Conservation (phyloP, 2,329 filamentous ascomycete species). For the Diaporthe sp. region DNA sequence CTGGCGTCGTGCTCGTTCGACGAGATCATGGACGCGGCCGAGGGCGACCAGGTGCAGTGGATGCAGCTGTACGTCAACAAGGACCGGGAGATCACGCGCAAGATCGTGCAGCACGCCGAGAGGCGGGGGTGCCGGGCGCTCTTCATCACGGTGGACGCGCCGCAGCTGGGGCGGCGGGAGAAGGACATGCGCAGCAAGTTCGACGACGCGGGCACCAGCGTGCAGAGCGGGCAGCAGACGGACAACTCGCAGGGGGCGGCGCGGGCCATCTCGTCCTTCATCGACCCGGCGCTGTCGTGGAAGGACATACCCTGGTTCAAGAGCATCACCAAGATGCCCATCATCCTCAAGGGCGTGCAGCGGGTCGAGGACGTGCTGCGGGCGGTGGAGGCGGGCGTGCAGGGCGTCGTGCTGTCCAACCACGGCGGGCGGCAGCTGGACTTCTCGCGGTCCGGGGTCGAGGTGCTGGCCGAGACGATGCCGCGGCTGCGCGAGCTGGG, state of each 20-base stretch:
- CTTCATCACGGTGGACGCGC: constrained; percentile 98
- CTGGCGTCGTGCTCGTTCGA: constrained; percentile 97
- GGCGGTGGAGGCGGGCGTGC: constrained; percentile 84
- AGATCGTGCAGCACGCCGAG: constrained; percentile 93
- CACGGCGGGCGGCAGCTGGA: constrained; percentile 96
- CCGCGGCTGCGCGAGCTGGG: constrained; percentile 82
- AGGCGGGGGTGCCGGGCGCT: constrained; percentile 91
- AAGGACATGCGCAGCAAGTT: constrained; percentile 99
- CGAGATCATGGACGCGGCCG: constrained; percentile 90
- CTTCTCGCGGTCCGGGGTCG: constrained; percentile 88
- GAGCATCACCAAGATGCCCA: constrained; percentile 92
- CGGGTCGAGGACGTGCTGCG: constrained; percentile 93
- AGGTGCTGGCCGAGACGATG: constrained; percentile 94
- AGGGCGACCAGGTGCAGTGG: constrained; percentile 91
- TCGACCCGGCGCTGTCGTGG: constrained; percentile 95
- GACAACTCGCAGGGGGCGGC: constrained; percentile 94
- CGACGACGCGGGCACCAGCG: constrained; percentile 83
- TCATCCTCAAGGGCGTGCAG: constrained; percentile 96
- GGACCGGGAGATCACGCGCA: constrained; percentile 89
- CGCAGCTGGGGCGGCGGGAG: constrained; percentile 92
- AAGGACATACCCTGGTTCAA: constrained; percentile 95
- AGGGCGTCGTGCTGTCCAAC: constrained; percentile 94
- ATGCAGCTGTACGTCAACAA: constrained; percentile 98
- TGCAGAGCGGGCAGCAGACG: constrained; percentile 82
- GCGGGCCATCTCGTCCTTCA: constrained; percentile 94